Evolutionary conservation across 2,329 filamentous ascomycete genomes (phyloP).

Genomic region (Aspergillus sp.): DNA sequence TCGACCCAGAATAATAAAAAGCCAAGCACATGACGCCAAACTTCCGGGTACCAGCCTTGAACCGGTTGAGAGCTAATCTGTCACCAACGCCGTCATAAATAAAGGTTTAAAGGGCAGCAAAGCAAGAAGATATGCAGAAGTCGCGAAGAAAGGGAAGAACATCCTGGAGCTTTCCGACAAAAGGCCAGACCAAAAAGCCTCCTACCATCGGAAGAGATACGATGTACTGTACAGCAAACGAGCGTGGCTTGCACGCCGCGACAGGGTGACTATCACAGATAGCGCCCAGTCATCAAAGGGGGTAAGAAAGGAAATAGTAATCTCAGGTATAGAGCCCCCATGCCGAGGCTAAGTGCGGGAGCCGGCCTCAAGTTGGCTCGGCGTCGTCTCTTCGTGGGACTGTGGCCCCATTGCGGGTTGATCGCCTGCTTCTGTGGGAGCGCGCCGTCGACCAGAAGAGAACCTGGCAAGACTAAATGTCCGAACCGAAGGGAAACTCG

Average conservation of each 20-base stretch:
- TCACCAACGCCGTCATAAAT: too few relatives aligned
- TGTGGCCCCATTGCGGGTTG: background rate
- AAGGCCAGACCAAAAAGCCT: background rate
- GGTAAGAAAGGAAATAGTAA: background rate
- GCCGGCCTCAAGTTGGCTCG: conserved; percentile 19
- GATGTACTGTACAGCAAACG: conserved; percentile 6
- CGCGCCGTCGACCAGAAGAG: too few relatives aligned
- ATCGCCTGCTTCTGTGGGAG: background rate
- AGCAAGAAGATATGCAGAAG: too few relatives aligned
- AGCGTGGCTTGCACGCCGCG: conserved; percentile 6
- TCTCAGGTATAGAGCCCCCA: background rate
- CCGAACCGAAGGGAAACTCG: too few relatives aligned
- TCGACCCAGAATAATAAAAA: background rate
- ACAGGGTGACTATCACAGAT: background rate
- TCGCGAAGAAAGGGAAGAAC: background rate
- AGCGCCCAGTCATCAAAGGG: background rate
- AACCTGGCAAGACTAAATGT: too few relatives aligned
- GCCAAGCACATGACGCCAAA: too few relatives aligned
- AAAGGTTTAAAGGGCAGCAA: too few relatives aligned
- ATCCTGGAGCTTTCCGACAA: background rate
- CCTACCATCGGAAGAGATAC: background rate
- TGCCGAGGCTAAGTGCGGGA: conserved; percentile 3
- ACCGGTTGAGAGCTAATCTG: too few relatives aligned
- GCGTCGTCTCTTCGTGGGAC: conserved; percentile 7
- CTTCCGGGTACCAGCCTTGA: too few relatives aligned